These are phyloP conservation scores for Fraxinus cuspidata DNA, from an alignment of 257 asterid species.

Conservation along the genomic window DNA sequence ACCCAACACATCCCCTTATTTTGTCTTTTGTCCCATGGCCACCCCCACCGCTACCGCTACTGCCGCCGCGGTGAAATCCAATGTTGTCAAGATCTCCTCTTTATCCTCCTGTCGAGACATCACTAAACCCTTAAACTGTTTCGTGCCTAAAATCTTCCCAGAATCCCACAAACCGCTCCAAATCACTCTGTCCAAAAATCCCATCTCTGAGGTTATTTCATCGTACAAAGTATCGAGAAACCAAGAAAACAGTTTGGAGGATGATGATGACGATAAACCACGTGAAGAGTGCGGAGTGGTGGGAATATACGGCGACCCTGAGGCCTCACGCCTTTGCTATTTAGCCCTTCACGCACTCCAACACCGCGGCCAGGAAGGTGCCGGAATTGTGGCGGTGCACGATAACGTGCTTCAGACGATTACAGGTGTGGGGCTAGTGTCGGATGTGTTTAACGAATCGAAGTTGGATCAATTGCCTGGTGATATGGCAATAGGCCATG, in stretches of 20 bases:
- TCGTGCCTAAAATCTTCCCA: not conserved
- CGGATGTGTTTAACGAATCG: conserved; percentile 50
- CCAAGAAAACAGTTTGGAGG: conserved; percentile 17
- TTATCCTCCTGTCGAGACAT: conserved; percentile 16
- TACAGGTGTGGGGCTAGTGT: conserved; percentile 54
- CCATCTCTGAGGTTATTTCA: conserved; percentile 25
- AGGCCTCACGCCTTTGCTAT: conserved; percentile 55
- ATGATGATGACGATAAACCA: conserved; percentile 34
- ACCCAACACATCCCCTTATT: not conserved
- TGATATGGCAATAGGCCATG: conserved; percentile 50
- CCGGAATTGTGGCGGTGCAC: conserved; percentile 50
- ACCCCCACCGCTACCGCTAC: conserved; percentile 22
- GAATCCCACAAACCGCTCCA: conserved; percentile 9
- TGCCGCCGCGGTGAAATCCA: conserved; percentile 14
- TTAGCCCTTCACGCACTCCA: conserved; percentile 56
- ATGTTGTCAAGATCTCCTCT: conserved; percentile 14
- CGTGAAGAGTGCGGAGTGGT: conserved; percentile 60
- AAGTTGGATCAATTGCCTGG: conserved; percentile 48
- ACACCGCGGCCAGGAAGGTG: conserved; percentile 64
- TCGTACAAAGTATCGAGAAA: not conserved
- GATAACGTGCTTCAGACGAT: conserved; percentile 45
- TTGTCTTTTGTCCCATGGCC: conserved; percentile 23
- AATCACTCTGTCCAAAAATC: conserved; percentile 27
- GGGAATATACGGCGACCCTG: conserved; percentile 53
- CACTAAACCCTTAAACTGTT: conserved; percentile 33